Evolutionary conservation across 768 basidiomycete species (phyloP).

Genomic region (Epithele typhae): DNA sequence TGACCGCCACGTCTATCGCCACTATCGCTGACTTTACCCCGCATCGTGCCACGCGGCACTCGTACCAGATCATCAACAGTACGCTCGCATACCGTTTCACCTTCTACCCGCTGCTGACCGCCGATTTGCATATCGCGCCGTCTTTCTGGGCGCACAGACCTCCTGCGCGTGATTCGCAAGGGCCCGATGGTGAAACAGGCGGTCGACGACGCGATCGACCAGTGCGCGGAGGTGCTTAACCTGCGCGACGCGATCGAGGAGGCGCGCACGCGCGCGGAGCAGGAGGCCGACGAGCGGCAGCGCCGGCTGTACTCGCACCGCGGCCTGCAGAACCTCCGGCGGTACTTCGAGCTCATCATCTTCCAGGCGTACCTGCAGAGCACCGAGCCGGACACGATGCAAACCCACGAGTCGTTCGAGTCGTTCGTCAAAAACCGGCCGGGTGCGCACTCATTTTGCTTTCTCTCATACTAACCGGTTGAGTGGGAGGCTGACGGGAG

Average conservation of each 20-base stretch:
- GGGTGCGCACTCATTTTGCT: slow-evolving; percentile 63
- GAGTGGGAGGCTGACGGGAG: neutral
- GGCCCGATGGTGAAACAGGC: slow-evolving; percentile 81
- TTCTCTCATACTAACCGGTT: slow-evolving; percentile 33
- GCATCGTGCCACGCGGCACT: slow-evolving; percentile 43
- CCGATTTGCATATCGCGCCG: too few relatives aligned
- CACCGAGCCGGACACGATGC: slow-evolving; percentile 73
- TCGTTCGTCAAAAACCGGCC: slow-evolving; percentile 80
- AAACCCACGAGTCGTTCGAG: slow-evolving; percentile 73
- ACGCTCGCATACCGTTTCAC: neutral
- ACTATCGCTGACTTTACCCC: slow-evolving; percentile 30
- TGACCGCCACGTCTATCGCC: slow-evolving; percentile 40
- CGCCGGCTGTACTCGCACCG: slow-evolving; percentile 58
- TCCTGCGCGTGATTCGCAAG: slow-evolving; percentile 81
- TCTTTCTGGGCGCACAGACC: slow-evolving; percentile 39
- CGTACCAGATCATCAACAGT: slow-evolving; percentile 91
- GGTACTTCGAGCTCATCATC: slow-evolving; percentile 82
- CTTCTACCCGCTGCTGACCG: slow-evolving; percentile 6
- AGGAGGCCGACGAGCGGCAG: slow-evolving; percentile 67
- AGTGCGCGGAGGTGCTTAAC: slow-evolving; percentile 79
- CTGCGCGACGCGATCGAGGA: slow-evolving; percentile 88
- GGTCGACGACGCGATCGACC: slow-evolving; percentile 87
- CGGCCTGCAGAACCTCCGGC: slow-evolving; percentile 78
- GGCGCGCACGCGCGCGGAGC: slow-evolving; percentile 69
- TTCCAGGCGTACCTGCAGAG: slow-evolving; percentile 90